A percentile compares a stretch with the other conserved stretches of the same genome.
phyloP scores from a whole-genome alignment of 164 flowering plant species.

The Akebia trifoliata region DNA sequence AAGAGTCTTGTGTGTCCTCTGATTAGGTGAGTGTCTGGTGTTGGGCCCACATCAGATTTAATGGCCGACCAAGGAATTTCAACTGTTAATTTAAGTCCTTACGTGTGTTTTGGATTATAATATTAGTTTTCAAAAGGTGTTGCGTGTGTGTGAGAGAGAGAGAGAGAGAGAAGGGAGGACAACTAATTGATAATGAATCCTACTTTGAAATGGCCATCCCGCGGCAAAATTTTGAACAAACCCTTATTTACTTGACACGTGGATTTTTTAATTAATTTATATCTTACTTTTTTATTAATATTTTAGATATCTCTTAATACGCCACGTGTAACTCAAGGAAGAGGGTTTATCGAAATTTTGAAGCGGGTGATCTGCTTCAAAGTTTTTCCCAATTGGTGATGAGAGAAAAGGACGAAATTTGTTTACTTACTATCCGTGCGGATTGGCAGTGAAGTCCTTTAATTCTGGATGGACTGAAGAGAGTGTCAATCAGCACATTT shows the following conservation, averaged over 20 bases:
- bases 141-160: no score
- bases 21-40: slow-evolving; percentile 38
- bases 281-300: no score
- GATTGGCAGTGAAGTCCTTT: background rate
- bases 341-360: background rate
- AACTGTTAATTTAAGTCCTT: slow-evolving; percentile 18
- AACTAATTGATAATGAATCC: no score
- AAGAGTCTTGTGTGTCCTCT: slow-evolving; percentile 15
- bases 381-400: background rate
- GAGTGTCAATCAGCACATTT: no score
- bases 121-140: background rate
- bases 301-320: no score
- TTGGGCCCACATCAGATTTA: slow-evolving; percentile 24
- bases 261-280: no score
- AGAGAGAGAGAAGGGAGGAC: no score
- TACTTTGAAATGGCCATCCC: no score
- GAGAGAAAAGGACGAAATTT: background rate
- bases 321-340: background rate
- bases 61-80: slow-evolving; percentile 33
- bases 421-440: slow-evolving; percentile 12
- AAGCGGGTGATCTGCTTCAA: no score
- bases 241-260: no score
- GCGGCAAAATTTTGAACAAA: no score
- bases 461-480: background rate
- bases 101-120: slow-evolving; percentile 4